Percentiles rank a stretch among this genome's conserved stretches.
phyloP scores from a whole-genome alignment of 768 basidiomycete species.

The Kwoniella dendrophila region DNA sequence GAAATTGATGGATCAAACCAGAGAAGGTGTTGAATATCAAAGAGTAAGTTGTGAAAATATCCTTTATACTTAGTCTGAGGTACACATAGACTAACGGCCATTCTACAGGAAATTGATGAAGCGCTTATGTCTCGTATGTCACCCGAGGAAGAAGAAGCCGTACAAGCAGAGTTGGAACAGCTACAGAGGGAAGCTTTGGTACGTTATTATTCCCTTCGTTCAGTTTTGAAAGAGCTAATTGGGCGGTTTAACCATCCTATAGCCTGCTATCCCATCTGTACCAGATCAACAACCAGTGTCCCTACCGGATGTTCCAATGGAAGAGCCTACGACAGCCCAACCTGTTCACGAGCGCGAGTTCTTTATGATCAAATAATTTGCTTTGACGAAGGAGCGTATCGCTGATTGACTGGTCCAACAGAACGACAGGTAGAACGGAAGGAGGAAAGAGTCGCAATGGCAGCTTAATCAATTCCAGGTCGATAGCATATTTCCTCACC shows the following conservation, averaged over 20 bases:
- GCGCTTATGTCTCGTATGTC: conserved; percentile 80
- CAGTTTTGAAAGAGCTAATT: not conserved
- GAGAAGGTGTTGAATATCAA: conserved; percentile 90
- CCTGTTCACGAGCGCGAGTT: conserved; percentile 2
- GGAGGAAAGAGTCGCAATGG: conserved; percentile 11
- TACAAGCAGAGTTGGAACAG: conserved; percentile 75
- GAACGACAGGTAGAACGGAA: conserved; percentile 4
- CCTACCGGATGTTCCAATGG: conserved; percentile 40
- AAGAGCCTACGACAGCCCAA: conserved; percentile 35
- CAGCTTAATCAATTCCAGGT: not conserved
- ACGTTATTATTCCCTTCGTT: not conserved
- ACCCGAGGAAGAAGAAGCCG: conserved; percentile 88
- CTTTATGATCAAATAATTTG: not conserved
- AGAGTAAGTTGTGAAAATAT: conserved; percentile 61
- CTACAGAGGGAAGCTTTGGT: conserved; percentile 61
- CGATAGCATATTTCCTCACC: not conserved
- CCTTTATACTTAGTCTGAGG: not conserved
- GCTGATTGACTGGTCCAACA: not conserved
- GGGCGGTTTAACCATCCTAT: not conserved
- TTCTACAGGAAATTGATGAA: conserved; percentile 80
- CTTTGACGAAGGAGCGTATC: not conserved
- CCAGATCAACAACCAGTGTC: conserved; percentile 34
- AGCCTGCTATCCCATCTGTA: conserved; percentile 44
- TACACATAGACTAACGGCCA: not conserved
- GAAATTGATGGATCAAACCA: conserved; percentile 86